Base-by-base conservation (phyloP, 2,329 filamentous ascomycete species). In the Beauveria australis region DNA sequence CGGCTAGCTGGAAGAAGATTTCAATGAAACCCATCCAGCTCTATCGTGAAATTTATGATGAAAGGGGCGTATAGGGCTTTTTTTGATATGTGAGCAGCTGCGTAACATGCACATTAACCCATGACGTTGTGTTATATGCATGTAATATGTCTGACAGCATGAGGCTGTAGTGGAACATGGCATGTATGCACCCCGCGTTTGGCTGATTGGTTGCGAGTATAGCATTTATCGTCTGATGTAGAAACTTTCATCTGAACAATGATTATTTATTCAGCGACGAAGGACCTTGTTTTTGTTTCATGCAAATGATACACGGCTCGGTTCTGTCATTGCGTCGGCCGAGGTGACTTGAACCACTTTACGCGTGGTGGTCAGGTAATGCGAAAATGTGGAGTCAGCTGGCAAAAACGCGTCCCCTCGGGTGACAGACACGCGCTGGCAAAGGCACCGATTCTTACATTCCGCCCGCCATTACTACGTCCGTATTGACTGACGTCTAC, bases 371-470 rank as follows among this genome's bases (percentile, higher is more conserved):
- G 16, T n/a, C n/a, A 22, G 37, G 30, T 6, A 18, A 26, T 14
- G 18, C 18, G 47, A 22, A 59, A 51, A 33, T 51, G 55, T 59
- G 55, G 55, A 33, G 55, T 51, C 46, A 1, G 26, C 43, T 48
- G 44, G 30, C 54, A 22, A 59, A 57, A 59, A 51, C 46, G 47
- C 55, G 55, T 59, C 12, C 46, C 18, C 30, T 26, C 47, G 46
- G 24, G 12, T 3, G 26, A 6, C 26, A 40, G 43, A 37, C 9
- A 51, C 55, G 46, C 46, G 47, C 55, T 10, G 37, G 33, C 33
- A 16, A 16, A 16, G 33, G 33, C 33, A 37, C 33, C 33, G 33
- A 16, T 37, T 37, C 5, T 3, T 16, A 6, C 30, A 33, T 33
- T 33, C 10, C 12, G 30, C 30, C 33, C 33, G 14, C 12, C 5